These are phyloP conservation scores for Daldinia bambusicola DNA, from an alignment of 495 filamentous ascomycete species.

Conservation along the genomic window DNA sequence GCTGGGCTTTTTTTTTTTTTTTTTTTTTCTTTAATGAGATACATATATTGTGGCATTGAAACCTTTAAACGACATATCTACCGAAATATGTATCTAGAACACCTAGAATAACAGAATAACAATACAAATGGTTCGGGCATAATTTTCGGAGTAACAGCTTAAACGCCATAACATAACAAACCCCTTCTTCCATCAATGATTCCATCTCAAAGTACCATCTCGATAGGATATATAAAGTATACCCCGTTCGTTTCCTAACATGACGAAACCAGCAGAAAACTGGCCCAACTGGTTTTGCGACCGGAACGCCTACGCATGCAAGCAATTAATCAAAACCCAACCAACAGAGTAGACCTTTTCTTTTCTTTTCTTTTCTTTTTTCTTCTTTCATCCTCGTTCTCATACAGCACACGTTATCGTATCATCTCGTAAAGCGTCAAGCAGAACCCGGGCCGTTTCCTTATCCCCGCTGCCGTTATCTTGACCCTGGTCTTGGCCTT, in stretches of 20 bases:
- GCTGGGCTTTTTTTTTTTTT: no score
- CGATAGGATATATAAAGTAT: background rate
- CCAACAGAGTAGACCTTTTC: background rate
- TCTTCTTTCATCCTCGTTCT: background rate
- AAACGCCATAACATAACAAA: background rate
- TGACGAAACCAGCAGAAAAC: no score
- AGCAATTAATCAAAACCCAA: constrained; percentile 12
- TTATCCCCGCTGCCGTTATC: constrained; percentile 26
- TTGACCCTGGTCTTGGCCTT: constrained; percentile 14
- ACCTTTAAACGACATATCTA: background rate
- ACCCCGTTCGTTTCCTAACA: no score
- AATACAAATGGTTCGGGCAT: constrained; percentile 7
- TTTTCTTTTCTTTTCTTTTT: no score
- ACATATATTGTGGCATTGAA: background rate
- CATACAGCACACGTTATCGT: constrained; percentile 31
- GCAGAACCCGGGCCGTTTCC: constrained; percentile 44
- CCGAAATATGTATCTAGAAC: no score
- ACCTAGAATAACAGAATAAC: background rate
- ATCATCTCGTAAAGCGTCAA: constrained; percentile 43
- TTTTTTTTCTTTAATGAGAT: no score
- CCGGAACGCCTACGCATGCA: constrained; percentile 18
- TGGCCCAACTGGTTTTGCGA: background rate
- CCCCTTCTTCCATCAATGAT: background rate
- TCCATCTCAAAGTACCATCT: background rate
- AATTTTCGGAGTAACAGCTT: constrained; percentile 33